Conservation (phyloP, 345 rosid species). For the Arabidopsis thaliana region TAIR10.1 NC_003070.9:892001-892500, state of each 20-base stretch:
- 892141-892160: slow-evolving; percentile 71
- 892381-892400: slow-evolving; percentile 36
- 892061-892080: slow-evolving; percentile 69
- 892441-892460: slow-evolving; percentile 18
- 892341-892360: slow-evolving; percentile 25
- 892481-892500: fast-evolving
- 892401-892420: slow-evolving; percentile 49
- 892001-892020: slow-evolving; percentile 59
- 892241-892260: slow-evolving; percentile 48
- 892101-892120: slow-evolving; percentile 69
- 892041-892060: slow-evolving; percentile 67
- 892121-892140: slow-evolving; percentile 68
- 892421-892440: slow-evolving; percentile 18
- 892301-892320: slow-evolving; percentile 26
- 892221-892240: slow-evolving; percentile 86
- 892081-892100: slow-evolving; percentile 61
- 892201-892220: slow-evolving; percentile 76
- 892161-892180: slow-evolving; percentile 61
- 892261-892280: slow-evolving; percentile 45
- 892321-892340: slow-evolving; percentile 40
- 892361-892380: slow-evolving; percentile 34
- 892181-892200: slow-evolving; percentile 57
- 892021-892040: slow-evolving; percentile 54
- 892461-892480: neutral
- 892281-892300: slow-evolving; percentile 22